Conservation (phyloP, 345 rosid genomes). For the Cardamine occulta region DNA sequence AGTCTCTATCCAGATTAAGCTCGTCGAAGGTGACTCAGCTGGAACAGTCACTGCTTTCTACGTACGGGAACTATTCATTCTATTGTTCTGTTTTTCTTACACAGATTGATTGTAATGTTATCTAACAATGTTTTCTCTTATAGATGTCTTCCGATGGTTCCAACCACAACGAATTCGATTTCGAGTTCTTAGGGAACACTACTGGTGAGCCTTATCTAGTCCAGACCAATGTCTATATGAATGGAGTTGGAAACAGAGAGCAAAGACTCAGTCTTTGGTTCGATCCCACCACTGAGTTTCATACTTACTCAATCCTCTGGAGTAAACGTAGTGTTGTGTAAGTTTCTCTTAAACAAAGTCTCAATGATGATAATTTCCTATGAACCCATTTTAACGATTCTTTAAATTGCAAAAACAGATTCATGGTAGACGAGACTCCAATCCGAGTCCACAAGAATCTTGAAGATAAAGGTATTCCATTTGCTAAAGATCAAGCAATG, state of each 20-base stretch:
- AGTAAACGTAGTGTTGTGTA: constrained; percentile 85
- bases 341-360: constrained; percentile 38
- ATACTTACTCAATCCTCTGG: constrained; percentile 85
- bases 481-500: constrained; percentile 94
- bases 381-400: not conserved
- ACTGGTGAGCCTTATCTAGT: constrained; percentile 90
- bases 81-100: constrained; percentile 12
- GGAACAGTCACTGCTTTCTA: constrained; percentile 99
- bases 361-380: not conserved
- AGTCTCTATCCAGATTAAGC: constrained; percentile 86
- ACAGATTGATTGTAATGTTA: not conserved
- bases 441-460: constrained; percentile 79
- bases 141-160: constrained; percentile 99
- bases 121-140: not conserved
- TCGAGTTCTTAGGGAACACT: constrained; percentile 92
- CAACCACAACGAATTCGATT: constrained; percentile 90
- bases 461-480: constrained; percentile 87
- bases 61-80: constrained; percentile 48
- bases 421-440: constrained; percentile 87
- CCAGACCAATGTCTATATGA: constrained; percentile 88
- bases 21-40: constrained; percentile 97
- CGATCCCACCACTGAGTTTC: constrained; percentile 92
- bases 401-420: constrained; percentile 47
- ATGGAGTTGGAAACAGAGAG: constrained; percentile 95
- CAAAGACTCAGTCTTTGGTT: constrained; percentile 94